phyloP scores from a whole-genome alignment of 2,329 filamentous ascomycete genomes.

The Apiospora saccharicola region DNA sequence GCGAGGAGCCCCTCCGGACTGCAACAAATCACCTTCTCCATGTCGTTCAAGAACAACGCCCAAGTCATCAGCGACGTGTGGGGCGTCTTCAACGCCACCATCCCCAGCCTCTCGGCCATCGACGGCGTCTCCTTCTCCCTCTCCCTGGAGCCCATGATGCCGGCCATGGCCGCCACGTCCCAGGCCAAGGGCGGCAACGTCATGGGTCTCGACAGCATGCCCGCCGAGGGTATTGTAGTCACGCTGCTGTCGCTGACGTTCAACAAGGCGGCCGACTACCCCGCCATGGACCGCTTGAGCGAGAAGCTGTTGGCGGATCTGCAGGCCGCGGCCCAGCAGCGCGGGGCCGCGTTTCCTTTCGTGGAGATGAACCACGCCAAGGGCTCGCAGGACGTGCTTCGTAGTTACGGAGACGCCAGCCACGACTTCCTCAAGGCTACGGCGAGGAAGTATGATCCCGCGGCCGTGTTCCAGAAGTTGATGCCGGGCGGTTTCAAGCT shows the following conservation, averaged over 20 bases:
- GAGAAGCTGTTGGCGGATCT: slow-evolving; percentile 29
- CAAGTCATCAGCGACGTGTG: slow-evolving; percentile 41
- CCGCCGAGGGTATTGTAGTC: neutral
- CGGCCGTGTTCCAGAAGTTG: slow-evolving; percentile 39
- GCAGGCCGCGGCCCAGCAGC: slow-evolving; percentile 34
- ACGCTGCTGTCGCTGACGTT: neutral
- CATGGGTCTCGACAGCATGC: neutral
- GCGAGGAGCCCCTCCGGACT: neutral
- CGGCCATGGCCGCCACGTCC: neutral
- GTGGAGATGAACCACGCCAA: slow-evolving; percentile 47
- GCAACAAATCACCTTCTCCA: slow-evolving; percentile 43
- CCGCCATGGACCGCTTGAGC: neutral
- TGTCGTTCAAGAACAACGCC: slow-evolving; percentile 38
- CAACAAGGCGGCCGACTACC: neutral
- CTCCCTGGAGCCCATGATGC: slow-evolving; percentile 43
- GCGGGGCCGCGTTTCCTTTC: neutral
- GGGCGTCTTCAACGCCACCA: slow-evolving; percentile 35
- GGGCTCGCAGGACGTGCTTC: slow-evolving; percentile 40
- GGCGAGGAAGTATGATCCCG: slow-evolving; percentile 46
- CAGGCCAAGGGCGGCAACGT: slow-evolving; percentile 8
- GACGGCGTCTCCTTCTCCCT: slow-evolving; percentile 38
- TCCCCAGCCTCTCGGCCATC: slow-evolving; percentile 32
- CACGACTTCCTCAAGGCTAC: slow-evolving; percentile 39
- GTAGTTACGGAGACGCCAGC: slow-evolving; percentile 44
- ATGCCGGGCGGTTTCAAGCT: slow-evolving; percentile 6